Percentiles rank a stretch among this genome's conserved stretches.
These are phyloP conservation scores for Pythium phragmiticola DNA, from an alignment of 352 stramenopile genomes.

Conservation along the genomic window DNA sequence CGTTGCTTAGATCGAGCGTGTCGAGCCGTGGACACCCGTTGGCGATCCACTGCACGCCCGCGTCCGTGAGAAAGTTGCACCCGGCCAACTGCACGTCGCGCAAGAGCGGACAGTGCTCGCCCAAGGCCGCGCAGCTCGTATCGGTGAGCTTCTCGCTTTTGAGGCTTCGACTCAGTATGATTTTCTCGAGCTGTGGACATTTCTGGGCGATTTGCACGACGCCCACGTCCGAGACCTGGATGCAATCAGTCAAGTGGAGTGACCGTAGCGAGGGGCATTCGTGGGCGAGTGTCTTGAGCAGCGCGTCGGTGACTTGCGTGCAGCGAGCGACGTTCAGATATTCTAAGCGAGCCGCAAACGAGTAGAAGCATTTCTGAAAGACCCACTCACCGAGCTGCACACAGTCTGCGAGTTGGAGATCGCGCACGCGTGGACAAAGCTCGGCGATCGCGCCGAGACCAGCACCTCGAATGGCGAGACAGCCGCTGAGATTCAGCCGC, in stretches of 20 bases:
- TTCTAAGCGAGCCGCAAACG: conserved; percentile 40
- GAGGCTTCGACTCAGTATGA: conserved; percentile 61
- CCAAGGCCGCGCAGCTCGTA: conserved; percentile 79
- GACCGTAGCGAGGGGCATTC: conserved; percentile 65
- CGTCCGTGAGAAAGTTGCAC: conserved; percentile 89
- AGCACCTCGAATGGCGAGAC: conserved; percentile 46
- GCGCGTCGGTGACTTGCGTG: conserved; percentile 76
- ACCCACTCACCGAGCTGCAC: conserved; percentile 66
- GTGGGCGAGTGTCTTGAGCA: conserved; percentile 79
- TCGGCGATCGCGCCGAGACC: conserved; percentile 68
- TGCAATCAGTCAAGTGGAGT: conserved; percentile 78
- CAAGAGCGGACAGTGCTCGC: conserved; percentile 54
- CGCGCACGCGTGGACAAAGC: conserved; percentile 35
- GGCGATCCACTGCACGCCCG: conserved; percentile 87
- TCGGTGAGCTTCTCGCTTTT: conserved; percentile 87
- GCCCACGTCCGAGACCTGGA: conserved; percentile 80
- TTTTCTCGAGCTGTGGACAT: conserved; percentile 66
- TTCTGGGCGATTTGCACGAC: conserved; percentile 78
- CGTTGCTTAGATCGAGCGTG: conserved; percentile 77
- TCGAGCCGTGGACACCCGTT: conserved; percentile 74
- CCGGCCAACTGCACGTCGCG: conserved; percentile 71
- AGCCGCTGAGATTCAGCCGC: conserved; percentile 52
- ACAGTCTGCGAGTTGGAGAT: conserved; percentile 55
- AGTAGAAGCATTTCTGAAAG: conserved; percentile 64
- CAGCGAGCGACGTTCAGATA: conserved; percentile 74